Evolutionary conservation across 192 early-diverging fungal genomes (phyloP).

Genomic region (Backusella psychrophila): DNA sequence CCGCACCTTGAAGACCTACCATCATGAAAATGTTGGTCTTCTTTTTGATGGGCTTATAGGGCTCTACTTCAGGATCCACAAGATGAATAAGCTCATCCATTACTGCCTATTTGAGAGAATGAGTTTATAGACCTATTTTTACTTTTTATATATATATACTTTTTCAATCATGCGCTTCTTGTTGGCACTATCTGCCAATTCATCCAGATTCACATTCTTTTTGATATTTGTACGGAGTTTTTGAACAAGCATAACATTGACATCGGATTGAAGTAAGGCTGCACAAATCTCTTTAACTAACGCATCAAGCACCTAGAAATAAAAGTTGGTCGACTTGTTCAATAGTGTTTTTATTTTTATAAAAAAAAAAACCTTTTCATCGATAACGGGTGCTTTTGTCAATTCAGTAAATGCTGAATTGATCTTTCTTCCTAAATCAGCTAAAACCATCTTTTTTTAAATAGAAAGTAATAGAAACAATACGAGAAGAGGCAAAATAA

Average conservation of each 20-base stretch:
- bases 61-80: conserved; percentile 84
- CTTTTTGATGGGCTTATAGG: conserved; percentile 85
- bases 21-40: conserved; percentile 92
- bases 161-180: conserved; percentile 87
- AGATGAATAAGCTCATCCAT: conserved; percentile 86
- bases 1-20: conserved; percentile 94
- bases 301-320: conserved; percentile 62
- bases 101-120: conserved; percentile 52
- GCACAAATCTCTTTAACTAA: conserved; percentile 83
- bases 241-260: conserved; percentile 85
- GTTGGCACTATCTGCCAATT: conserved; percentile 77
- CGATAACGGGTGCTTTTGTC: conserved; percentile 82
- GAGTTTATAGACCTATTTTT: not conserved
- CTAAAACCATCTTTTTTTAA: conserved; percentile 70
- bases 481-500: not conserved
- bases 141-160: conserved; percentile 26
- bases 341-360: no score
- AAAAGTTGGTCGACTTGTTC: not conserved
- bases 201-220: conserved; percentile 76
- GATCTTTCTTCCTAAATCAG: conserved; percentile 88
- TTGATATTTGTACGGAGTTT: conserved; percentile 86
- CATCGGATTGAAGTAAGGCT: conserved; percentile 89
- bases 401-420: conserved; percentile 79
- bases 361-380: conserved; percentile 64
- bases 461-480: not conserved